Conservation (phyloP, 177 flowering plant genomes). For the Vitis hybrid region DNA sequence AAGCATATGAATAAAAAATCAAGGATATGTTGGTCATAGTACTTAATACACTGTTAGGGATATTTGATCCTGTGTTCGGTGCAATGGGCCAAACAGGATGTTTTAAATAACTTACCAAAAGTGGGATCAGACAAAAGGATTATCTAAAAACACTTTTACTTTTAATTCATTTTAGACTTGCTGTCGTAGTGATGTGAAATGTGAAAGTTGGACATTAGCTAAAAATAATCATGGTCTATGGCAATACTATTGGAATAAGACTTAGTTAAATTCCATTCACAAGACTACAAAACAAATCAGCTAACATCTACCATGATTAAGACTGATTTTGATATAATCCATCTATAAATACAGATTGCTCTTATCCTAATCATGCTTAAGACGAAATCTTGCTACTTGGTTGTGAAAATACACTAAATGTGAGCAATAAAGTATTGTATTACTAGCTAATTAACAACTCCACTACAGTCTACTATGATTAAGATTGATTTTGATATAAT, state of each 20-base stretch:
- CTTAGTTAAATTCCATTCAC: slow-evolving; percentile 3
- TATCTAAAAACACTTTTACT: background rate
- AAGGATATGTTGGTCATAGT: no score
- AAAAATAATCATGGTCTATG: background rate
- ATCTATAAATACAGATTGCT: no score
- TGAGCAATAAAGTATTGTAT: no score
- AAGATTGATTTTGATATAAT: background rate
- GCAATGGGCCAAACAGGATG: no score
- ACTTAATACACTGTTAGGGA: no score
- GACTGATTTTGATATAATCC: background rate
- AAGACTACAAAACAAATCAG: background rate
- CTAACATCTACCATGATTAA: background rate
- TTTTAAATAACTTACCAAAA: background rate
- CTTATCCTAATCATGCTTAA: no score
- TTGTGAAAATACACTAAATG: no score
- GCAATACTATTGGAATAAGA: background rate
- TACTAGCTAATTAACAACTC: background rate
- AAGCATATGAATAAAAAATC: no score
- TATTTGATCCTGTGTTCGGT: no score
- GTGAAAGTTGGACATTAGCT: background rate
- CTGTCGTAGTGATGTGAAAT: background rate
- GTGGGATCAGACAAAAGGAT: slow-evolving; percentile 7
- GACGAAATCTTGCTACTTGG: no score
- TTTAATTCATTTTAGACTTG: background rate
- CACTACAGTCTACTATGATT: background rate